Base-by-base conservation (phyloP, 805 yeast species). In the Scheffersomyces spartinae region DNA sequence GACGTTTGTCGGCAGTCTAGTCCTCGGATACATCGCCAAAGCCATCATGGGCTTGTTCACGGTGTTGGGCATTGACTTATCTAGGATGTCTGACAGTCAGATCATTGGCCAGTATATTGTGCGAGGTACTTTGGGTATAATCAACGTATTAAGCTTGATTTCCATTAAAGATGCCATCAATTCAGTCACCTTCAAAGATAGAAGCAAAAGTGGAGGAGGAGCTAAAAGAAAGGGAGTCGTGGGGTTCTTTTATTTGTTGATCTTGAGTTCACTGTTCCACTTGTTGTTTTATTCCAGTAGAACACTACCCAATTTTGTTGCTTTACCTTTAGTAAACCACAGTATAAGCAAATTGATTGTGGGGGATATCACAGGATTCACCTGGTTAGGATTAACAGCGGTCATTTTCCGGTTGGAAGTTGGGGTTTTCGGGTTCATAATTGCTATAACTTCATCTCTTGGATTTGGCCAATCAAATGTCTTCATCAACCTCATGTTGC, bases 241-340 rank as follows among this genome's bases (percentile, higher is more conserved):
- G 7, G 71, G 72, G 1, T 32, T 61, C 9, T 79, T 82, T 78
- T 83, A 65, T 42, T 55, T 67, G 13, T 30, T 78, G 3, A 61
- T 85, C 29, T 59, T 64, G 20, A 50, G 68, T 29, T 48, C 79
- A 6, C 91, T 85, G 45, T 88, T 86, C 54, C 96, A 88, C 45
- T 33, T 83, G 11, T 52, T 77, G 32, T 88, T 61, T 54, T 88
- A 88, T 45, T 61, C 81, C n/a, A 65, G 94, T 3, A 63, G 96
- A 37, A 72, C 94, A 0, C 58, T 88, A 30, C 95, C 96, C n/a
- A 88, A 88, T 49, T 79, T 78, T 38, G 55, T 86, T 30, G 85
- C 80, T 2, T 55, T 88, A 27, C 95, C 96, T 3, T 42, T 82
- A 18, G 75, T 77, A 4, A 68, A 69, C 28, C 39, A 53, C 23